Percentiles rank a stretch among this genome's conserved stretches.
Conservation (phyloP, 345 rosid genomes). For the Eucalyptus polybractea region DNA sequence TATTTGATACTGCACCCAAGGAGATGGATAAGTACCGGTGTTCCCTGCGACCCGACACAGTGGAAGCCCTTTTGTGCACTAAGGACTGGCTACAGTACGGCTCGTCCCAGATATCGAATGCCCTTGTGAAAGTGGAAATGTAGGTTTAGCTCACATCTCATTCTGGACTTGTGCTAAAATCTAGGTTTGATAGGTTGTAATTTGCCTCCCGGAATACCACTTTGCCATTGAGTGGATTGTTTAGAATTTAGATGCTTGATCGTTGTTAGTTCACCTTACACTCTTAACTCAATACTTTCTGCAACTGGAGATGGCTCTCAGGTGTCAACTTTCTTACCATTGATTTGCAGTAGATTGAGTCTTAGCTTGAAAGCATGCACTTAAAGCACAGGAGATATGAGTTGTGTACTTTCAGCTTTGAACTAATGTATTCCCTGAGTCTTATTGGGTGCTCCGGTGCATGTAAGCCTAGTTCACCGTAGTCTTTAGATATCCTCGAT, state of each 20-base stretch:
- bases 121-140: slow-evolving; percentile 44
- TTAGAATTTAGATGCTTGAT: neutral
- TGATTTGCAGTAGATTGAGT: neutral
- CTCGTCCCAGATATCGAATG: slow-evolving; percentile 18
- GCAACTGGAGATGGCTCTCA: neutral
- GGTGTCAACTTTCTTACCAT: neutral
- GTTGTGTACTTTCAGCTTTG: neutral
- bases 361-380: neutral
- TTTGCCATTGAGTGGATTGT: neutral
- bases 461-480: neutral
- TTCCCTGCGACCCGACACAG: slow-evolving; percentile 69
- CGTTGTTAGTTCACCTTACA: neutral
- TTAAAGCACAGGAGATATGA: neutral
- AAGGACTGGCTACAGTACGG: slow-evolving; percentile 74
- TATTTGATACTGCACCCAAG: slow-evolving; percentile 40
- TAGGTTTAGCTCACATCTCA: slow-evolving; percentile 16
- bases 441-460: neutral
- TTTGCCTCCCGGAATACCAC: neutral
- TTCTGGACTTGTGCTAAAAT: neutral
- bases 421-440: neutral
- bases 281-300: neutral
- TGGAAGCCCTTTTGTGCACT: slow-evolving; percentile 83
- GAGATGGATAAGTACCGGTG: slow-evolving; percentile 66
- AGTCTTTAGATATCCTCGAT: neutral
- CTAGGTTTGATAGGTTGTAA: neutral